phyloP scores from a whole-genome alignment of 2,329 filamentous ascomycete genomes.

The Fusarium sp. region DNA sequence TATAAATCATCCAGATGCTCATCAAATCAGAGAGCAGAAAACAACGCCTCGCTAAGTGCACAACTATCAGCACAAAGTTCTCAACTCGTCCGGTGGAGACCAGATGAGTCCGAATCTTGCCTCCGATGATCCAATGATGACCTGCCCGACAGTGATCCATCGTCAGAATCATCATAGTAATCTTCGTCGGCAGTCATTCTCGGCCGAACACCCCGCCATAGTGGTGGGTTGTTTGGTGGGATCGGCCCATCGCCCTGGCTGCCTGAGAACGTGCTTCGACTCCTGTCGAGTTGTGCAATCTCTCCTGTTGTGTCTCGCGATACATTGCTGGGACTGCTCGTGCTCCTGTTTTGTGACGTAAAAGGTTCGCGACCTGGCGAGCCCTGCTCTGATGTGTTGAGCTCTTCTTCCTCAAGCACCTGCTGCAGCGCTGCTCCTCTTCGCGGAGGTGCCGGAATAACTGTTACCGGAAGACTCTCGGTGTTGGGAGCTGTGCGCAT shows the following conservation, averaged over 20 bases:
- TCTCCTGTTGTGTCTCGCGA: constrained; percentile 41
- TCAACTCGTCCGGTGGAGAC: constrained; percentile 28
- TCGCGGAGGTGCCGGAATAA: constrained; percentile 71
- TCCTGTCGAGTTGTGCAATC: constrained; percentile 31
- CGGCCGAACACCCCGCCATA: constrained; percentile 56
- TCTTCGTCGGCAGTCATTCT: constrained; percentile 49
- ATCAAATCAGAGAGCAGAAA: constrained; percentile 22
- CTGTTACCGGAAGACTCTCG: constrained; percentile 65
- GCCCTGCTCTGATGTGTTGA: constrained; percentile 30
- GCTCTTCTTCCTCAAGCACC: constrained; percentile 65
- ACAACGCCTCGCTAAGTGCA: constrained; percentile 45
- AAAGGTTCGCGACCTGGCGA: constrained; percentile 19
- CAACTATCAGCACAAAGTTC: constrained; percentile 38
- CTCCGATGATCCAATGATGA: constrained; percentile 44
- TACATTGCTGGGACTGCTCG: constrained; percentile 38
- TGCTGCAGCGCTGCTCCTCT: constrained; percentile 66
- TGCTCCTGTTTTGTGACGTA: constrained; percentile 27
- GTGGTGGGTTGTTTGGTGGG: constrained; percentile 51
- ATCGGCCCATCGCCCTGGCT: constrained; percentile 44
- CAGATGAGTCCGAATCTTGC: constrained; percentile 43
- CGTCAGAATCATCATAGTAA: constrained; percentile 43
- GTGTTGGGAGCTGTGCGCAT: constrained; percentile 65
- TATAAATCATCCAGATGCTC: constrained; percentile 21
- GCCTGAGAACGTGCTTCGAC: constrained; percentile 37
- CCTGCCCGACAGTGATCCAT: constrained; percentile 44